Conservation (phyloP, 2,329 filamentous ascomycete genomes). For the Pseudocercospora crystallina region DNA sequence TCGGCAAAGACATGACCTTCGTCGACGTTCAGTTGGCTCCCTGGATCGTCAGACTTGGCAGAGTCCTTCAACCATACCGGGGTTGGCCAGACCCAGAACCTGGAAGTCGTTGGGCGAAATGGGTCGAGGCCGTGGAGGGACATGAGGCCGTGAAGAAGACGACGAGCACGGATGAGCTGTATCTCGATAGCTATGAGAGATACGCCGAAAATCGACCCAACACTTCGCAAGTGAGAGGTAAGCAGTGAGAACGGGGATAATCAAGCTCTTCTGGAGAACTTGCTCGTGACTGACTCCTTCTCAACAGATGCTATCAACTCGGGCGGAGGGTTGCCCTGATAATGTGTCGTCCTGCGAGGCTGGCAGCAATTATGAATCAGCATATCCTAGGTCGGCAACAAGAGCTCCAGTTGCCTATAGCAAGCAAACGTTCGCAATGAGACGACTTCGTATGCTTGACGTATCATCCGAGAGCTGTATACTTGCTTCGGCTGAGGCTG, state of each 20-base stretch:
- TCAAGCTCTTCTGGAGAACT: no score
- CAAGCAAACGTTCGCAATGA: no score
- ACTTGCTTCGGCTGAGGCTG: no score
- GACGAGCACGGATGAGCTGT: conserved; percentile 65
- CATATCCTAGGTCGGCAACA: no score
- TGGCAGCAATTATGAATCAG: no score
- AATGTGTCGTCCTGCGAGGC: no score
- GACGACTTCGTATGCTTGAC: no score
- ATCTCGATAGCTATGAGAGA: conserved; percentile 66
- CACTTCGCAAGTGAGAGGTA: conserved; percentile 53
- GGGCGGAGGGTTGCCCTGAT: conserved; percentile 54
- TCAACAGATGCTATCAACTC: conserved; percentile 57
- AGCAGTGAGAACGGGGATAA: no score
- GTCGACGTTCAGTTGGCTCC: conserved; percentile 76
- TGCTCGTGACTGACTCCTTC: no score
- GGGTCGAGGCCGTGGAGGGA: conserved; percentile 68
- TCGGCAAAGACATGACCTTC: conserved; percentile 57
- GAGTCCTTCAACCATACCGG: conserved; percentile 63
- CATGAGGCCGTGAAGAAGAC: conserved; percentile 65
- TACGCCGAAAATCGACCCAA: conserved; percentile 62
- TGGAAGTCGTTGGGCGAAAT: conserved; percentile 65
- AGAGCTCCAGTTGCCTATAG: no score
- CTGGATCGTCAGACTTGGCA: conserved; percentile 68
- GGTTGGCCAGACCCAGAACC: conserved; percentile 65
- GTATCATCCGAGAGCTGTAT: no score